Evolutionary conservation across 1,139 yeast genomes (phyloP), one percentile per base, ranked within the genome.

Genomic region (Schizosaccharomyces versatilis): DNA sequence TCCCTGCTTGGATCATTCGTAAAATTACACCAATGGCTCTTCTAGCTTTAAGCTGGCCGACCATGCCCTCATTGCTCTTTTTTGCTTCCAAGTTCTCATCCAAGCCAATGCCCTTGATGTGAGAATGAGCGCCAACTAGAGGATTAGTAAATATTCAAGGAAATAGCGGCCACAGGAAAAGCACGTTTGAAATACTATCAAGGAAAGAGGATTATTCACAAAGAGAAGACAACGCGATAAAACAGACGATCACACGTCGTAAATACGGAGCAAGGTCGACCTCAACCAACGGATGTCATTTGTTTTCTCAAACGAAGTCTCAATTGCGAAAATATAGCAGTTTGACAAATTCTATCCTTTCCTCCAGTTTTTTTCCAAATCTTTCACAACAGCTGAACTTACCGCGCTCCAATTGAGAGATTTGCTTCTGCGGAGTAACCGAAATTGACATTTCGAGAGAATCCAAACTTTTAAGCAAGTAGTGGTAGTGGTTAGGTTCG

Each of bases 1-100:
- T 78, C 41, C 96, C 95, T 52, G 82, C 85, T 66, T 84, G 84
- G 58, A 90, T 84, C 94, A 93, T 84, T 70, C 83, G 86, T 63
- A 86, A 73, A 54, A 90, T 81, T 39, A 93, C 81, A 54, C 96
- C 99, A 7, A 95, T 95, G 2, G 98, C 98, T 66, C 80, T 81
- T 67, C 99, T 79, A 7, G 98, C 98, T 64, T 81, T 81, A 59
- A 81, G 66, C 70, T 93, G 99, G 24, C 99, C 99, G 54, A 93
- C 97, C 96, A 93, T 85, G 24, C 99, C 99, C 66, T 90, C 94
- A 49, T 83, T 74, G 17, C 74, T 68, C 60, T 77, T 81, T 61
- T 84, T 75, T 41, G 97, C 96, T 63, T 81, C 84, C 62, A 93
- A 73, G 61, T 81, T 79, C 41, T 59, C 60, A 60, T 85, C 95